These are phyloP conservation scores for Cornus suecica DNA, from an alignment of 148 eudicot species.

Conservation along the genomic window DNA sequence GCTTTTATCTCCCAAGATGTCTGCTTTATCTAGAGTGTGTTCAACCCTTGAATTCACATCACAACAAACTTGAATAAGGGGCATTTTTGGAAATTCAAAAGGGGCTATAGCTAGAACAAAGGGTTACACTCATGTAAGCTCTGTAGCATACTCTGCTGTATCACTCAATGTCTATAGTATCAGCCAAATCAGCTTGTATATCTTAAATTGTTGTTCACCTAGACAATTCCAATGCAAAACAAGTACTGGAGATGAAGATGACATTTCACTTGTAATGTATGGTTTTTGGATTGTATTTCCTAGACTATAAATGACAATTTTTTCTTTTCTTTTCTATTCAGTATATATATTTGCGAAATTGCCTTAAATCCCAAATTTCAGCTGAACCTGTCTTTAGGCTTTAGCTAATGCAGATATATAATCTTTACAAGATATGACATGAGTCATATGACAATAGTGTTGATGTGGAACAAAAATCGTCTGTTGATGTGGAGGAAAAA, in stretches of 20 bases:
- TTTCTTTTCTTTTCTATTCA: not conserved
- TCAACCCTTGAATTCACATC: not conserved
- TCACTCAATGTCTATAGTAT: not conserved
- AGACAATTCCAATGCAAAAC: not conserved
- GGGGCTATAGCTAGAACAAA: not conserved
- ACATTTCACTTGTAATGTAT: not conserved
- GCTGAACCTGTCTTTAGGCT: no score
- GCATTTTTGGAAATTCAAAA: not conserved
- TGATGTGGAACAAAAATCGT: no score
- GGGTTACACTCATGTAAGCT: not conserved
- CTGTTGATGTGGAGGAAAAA: no score
- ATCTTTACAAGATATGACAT: no score
- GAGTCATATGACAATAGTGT: no score
- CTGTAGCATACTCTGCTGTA: not conserved
- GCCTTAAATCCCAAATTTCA: no score
- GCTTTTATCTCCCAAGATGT: conserved; percentile 30
- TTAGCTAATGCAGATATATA: no score
- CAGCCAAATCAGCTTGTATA: not conserved
- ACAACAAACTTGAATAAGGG: not conserved
- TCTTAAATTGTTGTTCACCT: not conserved
- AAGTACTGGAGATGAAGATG: not conserved
- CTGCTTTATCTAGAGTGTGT: conserved; percentile 8
- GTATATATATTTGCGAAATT: no score
- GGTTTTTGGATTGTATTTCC: not conserved
- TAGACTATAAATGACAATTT: not conserved